Evolutionary conservation across 176 grass and related monocot species (phyloP).

Genomic region (Hordeum marinum): DNA sequence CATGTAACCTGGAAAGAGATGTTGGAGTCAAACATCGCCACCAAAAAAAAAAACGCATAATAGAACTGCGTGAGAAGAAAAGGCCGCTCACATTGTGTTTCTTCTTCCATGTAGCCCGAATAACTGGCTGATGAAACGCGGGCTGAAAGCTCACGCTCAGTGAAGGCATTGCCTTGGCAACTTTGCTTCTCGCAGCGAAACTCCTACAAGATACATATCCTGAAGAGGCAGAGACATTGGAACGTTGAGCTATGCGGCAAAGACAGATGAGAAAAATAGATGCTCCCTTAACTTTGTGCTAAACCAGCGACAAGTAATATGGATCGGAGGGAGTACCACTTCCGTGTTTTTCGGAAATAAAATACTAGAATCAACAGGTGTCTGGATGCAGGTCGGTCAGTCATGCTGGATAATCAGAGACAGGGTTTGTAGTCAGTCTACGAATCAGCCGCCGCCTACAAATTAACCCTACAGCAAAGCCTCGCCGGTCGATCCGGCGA

Average conservation of each 20-base stretch:
- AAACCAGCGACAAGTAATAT: too few species aligned
- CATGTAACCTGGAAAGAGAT: slow-evolving; percentile 45
- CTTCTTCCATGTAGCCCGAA: slow-evolving; percentile 9
- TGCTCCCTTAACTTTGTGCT: too few species aligned
- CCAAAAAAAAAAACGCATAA: neutral
- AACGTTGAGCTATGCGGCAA: neutral
- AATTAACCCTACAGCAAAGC: too few species aligned
- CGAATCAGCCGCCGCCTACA: neutral
- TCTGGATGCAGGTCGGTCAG: too few species aligned
- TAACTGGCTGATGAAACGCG: neutral
- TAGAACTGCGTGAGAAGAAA: neutral
- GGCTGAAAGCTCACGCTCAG: neutral
- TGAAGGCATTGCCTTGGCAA: neutral
- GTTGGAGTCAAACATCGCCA: neutral
- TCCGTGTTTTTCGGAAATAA: neutral
- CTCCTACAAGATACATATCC: slow-evolving; percentile 20
- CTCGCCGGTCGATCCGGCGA: too few species aligned
- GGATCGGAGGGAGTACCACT: neutral
- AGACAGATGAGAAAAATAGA: neutral
- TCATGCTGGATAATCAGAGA: neutral
- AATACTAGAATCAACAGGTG: neutral
- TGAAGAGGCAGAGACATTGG: slow-evolving; percentile 17
- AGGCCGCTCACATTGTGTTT: slow-evolving; percentile 38
- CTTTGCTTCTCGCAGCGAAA: neutral
- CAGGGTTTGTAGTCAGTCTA: neutral